phyloP scores from a whole-genome alignment of 164 flowering plant species.

The Sextonia rubra region DNA sequence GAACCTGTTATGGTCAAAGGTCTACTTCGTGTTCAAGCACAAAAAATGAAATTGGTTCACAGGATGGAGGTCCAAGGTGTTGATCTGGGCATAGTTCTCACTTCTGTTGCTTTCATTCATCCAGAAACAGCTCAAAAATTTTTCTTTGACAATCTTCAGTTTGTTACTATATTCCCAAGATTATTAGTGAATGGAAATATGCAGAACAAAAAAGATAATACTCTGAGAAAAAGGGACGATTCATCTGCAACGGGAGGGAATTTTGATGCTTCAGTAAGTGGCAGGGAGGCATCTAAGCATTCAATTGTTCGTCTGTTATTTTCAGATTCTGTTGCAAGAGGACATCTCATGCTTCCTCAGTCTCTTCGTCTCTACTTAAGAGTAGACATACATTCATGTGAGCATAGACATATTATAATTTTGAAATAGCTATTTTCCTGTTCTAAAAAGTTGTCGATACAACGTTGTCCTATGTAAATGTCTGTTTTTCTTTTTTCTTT shows the following conservation, averaged over 20 bases:
- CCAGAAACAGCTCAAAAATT: constrained; percentile 73
- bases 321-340: constrained; percentile 67
- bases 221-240: constrained; percentile 21
- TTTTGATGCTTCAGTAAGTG: constrained; percentile 22
- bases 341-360: constrained; percentile 78
- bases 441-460: too few relatives aligned
- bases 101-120: constrained; percentile 71
- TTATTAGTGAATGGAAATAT: constrained; percentile 26
- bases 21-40: constrained; percentile 74
- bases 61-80: constrained; percentile 40
- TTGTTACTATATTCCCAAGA: constrained; percentile 56
- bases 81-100: constrained; percentile 57
- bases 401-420: constrained; percentile 20
- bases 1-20: constrained; percentile 35
- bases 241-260: constrained; percentile 31
- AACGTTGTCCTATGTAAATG: too few relatives aligned
- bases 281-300: constrained; percentile 36
- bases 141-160: constrained; percentile 44
- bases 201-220: constrained; percentile 27
- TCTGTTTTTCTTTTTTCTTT: not conserved
- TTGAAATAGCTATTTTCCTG: not conserved
- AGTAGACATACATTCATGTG: constrained; percentile 71
- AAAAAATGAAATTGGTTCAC: constrained; percentile 33
- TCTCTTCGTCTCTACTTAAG: constrained; percentile 67
- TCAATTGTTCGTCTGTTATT: constrained; percentile 53